Conservation (phyloP, 345 rosid genomes). For the Salix udensis region DNA sequence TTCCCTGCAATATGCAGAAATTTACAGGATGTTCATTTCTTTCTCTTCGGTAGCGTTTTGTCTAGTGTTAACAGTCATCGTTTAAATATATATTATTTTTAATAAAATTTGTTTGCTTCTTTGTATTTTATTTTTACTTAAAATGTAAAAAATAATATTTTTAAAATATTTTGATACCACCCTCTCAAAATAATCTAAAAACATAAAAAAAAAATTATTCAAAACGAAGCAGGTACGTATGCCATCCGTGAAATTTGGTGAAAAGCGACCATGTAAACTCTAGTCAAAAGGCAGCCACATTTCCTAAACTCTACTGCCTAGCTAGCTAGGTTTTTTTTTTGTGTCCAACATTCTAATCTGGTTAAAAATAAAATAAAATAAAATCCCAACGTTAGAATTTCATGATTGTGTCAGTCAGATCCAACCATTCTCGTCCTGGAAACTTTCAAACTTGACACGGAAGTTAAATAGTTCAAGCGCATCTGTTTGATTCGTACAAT, state of each 20-base stretch:
- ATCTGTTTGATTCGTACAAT: too few relatives aligned
- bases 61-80: too few relatives aligned
- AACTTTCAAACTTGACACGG: not conserved
- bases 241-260: not conserved
- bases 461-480: not conserved
- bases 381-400: not conserved
- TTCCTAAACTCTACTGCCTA: not conserved
- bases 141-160: too few relatives aligned
- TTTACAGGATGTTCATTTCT: not conserved
- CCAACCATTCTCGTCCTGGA: not conserved
- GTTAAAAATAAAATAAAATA: not conserved
- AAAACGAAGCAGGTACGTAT: not conserved
- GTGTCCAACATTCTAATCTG: not conserved
- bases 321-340: not conserved
- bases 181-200: too few relatives aligned
- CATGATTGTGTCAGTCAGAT: constrained; percentile 23
- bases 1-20: constrained; percentile 14
- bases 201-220: too few relatives aligned
- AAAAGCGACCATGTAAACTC: not conserved
- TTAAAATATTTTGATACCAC: too few relatives aligned
- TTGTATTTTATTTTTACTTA: too few relatives aligned
- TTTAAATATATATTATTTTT: too few relatives aligned
- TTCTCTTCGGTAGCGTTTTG: too few relatives aligned
- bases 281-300: not conserved
- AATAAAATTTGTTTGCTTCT: too few relatives aligned